These are phyloP conservation scores for Cutaneotrichosporon cavernicola DNA, from an alignment of 1,284 basidiomycete species.

Conservation along the genomic window DNA sequence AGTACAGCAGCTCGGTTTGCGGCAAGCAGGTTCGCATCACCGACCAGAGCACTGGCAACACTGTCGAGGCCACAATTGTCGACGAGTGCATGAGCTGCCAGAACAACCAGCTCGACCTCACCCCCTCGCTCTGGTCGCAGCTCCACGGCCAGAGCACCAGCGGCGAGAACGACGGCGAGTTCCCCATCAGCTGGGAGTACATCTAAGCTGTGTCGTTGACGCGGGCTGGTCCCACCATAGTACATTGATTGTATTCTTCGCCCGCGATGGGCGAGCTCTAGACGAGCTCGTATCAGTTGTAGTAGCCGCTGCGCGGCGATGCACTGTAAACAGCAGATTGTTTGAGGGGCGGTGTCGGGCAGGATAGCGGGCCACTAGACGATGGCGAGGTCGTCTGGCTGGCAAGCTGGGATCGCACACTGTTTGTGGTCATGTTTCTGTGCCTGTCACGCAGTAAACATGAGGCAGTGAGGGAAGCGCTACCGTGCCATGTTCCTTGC, in stretches of 20 bases:
- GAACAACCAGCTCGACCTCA: constrained; percentile 12
- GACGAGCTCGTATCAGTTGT: background rate
- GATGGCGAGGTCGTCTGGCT: too few species aligned
- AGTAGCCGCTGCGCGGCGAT: constrained; percentile 1
- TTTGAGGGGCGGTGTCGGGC: background rate
- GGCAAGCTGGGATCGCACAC: too few species aligned
- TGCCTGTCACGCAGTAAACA: too few species aligned
- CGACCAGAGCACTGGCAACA: constrained; percentile 11
- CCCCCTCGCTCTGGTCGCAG: constrained; percentile 3
- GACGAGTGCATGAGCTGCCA: constrained; percentile 13
- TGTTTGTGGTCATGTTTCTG: too few species aligned
- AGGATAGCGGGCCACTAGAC: too few species aligned
- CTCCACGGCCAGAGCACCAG: constrained; percentile 9
- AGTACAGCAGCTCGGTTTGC: constrained; percentile 5
- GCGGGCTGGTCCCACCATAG: background rate
- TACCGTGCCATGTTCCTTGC: too few species aligned
- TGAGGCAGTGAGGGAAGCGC: too few species aligned
- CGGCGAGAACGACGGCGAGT: constrained; percentile 5
- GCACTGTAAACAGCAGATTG: background rate
- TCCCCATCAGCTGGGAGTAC: constrained; percentile 11
- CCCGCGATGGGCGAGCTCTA: background rate
- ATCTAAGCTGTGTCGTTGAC: background rate
- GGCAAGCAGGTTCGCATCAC: constrained; percentile 12
- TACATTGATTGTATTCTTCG: background rate
- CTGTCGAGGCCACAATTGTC: background rate